These are phyloP conservation scores for Marchantia paleacea DNA, from an alignment of 225 moss, liverwort and hornwort species.

Conservation along the genomic window DNA sequence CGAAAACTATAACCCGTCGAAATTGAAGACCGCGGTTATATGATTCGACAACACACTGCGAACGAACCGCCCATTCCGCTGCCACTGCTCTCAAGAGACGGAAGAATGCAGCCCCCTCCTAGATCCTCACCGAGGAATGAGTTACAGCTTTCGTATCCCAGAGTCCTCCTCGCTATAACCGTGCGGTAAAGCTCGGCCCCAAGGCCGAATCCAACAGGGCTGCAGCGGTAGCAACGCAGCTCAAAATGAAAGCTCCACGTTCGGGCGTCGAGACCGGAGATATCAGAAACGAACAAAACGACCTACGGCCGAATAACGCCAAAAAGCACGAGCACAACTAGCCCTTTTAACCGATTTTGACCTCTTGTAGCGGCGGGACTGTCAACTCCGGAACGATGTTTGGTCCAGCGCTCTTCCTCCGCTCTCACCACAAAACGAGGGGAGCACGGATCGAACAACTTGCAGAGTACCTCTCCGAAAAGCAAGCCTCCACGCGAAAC, in stretches of 20 bases:
- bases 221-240: background rate
- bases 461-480: background rate
- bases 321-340: background rate
- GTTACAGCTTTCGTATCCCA: background rate
- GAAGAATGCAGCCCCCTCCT: slow-evolving; percentile 3
- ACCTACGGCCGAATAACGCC: background rate
- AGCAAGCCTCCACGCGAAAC: background rate
- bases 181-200: background rate
- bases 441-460: background rate
- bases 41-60: background rate
- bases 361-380: background rate
- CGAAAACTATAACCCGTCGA: background rate
- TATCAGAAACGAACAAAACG: background rate
- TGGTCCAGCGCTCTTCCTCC: background rate
- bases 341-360: background rate
- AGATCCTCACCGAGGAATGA: background rate
- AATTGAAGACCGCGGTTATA: background rate
- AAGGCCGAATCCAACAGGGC: background rate
- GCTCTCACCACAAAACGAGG: background rate
- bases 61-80: background rate
- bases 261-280: background rate
- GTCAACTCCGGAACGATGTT: background rate
- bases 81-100: background rate
- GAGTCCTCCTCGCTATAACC: background rate
- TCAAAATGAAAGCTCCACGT: background rate